phyloP scores from a whole-genome alignment of 1,284 basidiomycete species.

The Ceratobasidium sp. region DNA sequence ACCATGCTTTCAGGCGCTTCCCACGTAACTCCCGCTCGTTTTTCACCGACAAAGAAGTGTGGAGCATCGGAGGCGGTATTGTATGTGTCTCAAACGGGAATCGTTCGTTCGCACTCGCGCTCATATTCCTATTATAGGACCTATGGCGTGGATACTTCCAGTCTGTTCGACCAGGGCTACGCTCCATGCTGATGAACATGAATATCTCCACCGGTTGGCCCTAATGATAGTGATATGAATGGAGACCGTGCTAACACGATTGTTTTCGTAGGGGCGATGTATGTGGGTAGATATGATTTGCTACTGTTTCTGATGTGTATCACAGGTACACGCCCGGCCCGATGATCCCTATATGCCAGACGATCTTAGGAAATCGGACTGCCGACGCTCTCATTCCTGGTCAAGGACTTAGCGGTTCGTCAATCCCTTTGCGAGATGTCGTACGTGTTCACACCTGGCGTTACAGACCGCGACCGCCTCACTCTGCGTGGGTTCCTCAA shows the following conservation, averaged over 20 bases:
- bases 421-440: too few species aligned
- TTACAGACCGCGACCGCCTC: slow-evolving; percentile 41
- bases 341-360: slow-evolving; percentile 67
- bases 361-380: slow-evolving; percentile 66
- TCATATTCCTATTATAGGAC: background rate
- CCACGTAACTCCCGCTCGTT: slow-evolving; percentile 83
- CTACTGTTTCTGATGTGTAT: background rate
- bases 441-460: too few species aligned
- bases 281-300: background rate
- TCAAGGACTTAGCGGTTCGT: slow-evolving; percentile 23
- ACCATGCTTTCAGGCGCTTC: slow-evolving; percentile 61
- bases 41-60: slow-evolving; percentile 74
- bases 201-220: slow-evolving; percentile 77
- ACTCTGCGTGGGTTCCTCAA: slow-evolving; percentile 70
- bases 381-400: slow-evolving; percentile 70
- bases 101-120: background rate
- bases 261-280: slow-evolving; percentile 11
- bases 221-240: slow-evolving; percentile 57
- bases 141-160: slow-evolving; percentile 52
- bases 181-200: slow-evolving; percentile 78
- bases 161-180: slow-evolving; percentile 76
- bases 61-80: slow-evolving; percentile 75
- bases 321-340: slow-evolving; percentile 65
- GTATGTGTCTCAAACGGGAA: slow-evolving; percentile 69
- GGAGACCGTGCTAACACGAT: slow-evolving; percentile 55